Evolutionary conservation across 805 yeast species (phyloP), one percentile per base, ranked within the genome.

Genomic region (Myxozyma kluyveri): DNA sequence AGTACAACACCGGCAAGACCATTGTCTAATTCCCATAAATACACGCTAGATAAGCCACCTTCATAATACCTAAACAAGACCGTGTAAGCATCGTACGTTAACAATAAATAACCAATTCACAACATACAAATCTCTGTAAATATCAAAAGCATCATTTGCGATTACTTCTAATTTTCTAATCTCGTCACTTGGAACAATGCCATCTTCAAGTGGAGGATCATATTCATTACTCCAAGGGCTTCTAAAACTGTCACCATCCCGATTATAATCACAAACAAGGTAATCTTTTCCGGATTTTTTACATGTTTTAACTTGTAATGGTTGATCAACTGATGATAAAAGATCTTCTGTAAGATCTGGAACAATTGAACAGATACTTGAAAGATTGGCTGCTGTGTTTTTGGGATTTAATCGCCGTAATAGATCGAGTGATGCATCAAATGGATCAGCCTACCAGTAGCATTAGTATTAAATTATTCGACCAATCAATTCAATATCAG

Each of bases 1-100:
- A 91, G 74, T 14, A 83, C 89, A 3, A 89, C 96, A 19, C 98
- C 98, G 3, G 97, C 96, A 72, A 91, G 88, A 1, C 86, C 87
- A 29, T 70, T 88, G 32, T 81, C 83, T 21, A 80, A 75, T 62
- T 90, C 96, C 99, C 99, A 91, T 46, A 93, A 73, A 66, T 93
- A 91, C 17, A 86, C 95, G 50, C 90, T 82, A 1, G 93, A 83
- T 36, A 86, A 75, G 21, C 98, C 99, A 36, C 97, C 97, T 68
- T 90, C 98, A 67, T 89, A 91, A 72, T 91, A 91, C 44, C 63
- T 56, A 21, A 10, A 5, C 31, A 14, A 7, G n/a, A 41, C 32
- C 18, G 33, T 5, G 19, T 24, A 9, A 18, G 7, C 35, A 40
- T 38, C 22, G 39, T 24, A 17, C 24, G 3, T 17, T 39, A 17